Base-by-base conservation (phyloP, 257 asterid species). In the Anisodus acutangulus region DNA sequence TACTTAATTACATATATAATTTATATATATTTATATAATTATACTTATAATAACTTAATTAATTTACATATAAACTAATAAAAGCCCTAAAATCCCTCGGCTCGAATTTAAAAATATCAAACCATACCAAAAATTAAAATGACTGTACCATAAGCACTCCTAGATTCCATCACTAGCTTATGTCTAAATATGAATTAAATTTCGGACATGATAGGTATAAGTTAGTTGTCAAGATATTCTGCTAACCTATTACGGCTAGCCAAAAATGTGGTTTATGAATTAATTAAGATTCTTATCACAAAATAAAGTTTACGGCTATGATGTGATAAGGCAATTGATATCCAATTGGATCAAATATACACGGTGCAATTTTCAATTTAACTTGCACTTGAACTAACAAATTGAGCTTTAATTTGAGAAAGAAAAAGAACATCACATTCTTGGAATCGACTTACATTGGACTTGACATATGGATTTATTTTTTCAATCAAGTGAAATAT, bases 141-240 rank as follows among this genome's bases (percentile, higher is more conserved):
- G 17, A 17, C n/a, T n/a, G n/a, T 63, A 64, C 9, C 9, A 31
- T 67, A 66, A 31, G 35, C 47, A 31, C 7, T 10, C n/a, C 5
- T 11, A 35, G 15, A 15, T 68, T 69, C 11, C 22, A 49, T 19
- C 60, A 74, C 43, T 12, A 74, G 15, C n/a, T 72, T 47, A n/a
- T 6, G 47, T 47, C 43, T 10, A 19, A 3, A 47, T 10, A 5
- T 1, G 41, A 47, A 74, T 76, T 49, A 22, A 47, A 5, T 10
- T 12, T 74, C 19, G 9, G 12, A 22, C 22, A 72, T 19, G 9
- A 11, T 51, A 74, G 62, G 41, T 53, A 49, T 74, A 22, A 31
- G 45, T 74, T 62, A 49, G 12, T 51, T 51, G 19, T 76, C 81
- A 51, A 51, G 19, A 51, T 76, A 76, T 76, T 76, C 47, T 26